A percentile compares a stretch with the other conserved stretches of the same genome.
phyloP scores from a whole-genome alignment of 2,329 filamentous ascomycete genomes.

The Biscogniauxia mediterranea region DNA sequence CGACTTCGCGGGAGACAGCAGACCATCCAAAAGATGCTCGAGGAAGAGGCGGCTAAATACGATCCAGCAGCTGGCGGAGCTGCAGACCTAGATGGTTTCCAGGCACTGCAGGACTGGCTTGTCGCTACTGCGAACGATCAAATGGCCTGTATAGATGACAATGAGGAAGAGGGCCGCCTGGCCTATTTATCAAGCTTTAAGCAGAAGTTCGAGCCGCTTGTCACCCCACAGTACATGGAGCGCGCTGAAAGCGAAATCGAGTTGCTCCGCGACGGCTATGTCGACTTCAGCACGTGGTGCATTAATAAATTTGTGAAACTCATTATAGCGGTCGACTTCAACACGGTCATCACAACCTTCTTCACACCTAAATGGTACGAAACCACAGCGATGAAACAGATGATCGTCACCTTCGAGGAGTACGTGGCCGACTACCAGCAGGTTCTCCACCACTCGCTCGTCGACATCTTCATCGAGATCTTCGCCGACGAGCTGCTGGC shows the following conservation, averaged over 20 bases:
- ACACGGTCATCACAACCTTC: conserved; percentile 77
- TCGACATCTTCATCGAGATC: conserved; percentile 91
- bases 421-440: conserved; percentile 85
- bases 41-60: conserved; percentile 78
- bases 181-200: conserved; percentile 87
- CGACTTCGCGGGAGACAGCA: conserved; percentile 80
- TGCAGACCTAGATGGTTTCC: conserved; percentile 63
- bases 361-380: conserved; percentile 91
- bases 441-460: conserved; percentile 81
- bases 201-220: conserved; percentile 75
- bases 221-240: conserved; percentile 77
- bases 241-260: conserved; percentile 71
- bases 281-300: conserved; percentile 92
- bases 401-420: conserved; percentile 92
- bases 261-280: conserved; percentile 81
- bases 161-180: conserved; percentile 69
- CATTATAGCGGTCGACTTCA: conserved; percentile 90
- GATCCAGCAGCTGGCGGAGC: conserved; percentile 47
- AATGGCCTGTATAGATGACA: conserved; percentile 96
- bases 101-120: conserved; percentile 91
- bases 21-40: conserved; percentile 83
- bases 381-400: conserved; percentile 84
- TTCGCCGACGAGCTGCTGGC: conserved; percentile 88
- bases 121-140: conserved; percentile 97
- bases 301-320: conserved; percentile 82